phyloP scores from a whole-genome alignment of 2,329 filamentous ascomycete genomes.

The Raffaelea arxii region DNA sequence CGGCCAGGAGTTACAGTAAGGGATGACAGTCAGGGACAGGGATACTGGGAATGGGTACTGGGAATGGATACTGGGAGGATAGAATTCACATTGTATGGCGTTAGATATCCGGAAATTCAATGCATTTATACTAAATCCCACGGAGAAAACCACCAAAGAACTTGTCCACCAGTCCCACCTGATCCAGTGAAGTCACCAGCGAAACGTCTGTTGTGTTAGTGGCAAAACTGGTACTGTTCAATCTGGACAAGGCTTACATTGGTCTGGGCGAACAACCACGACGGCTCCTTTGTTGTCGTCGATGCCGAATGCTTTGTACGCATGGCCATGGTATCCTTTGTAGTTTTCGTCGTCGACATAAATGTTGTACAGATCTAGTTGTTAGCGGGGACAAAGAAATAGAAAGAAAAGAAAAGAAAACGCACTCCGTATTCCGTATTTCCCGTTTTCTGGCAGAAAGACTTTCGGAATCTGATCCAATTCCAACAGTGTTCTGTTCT shows the following conservation, averaged over 20 bases:
- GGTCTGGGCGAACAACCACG: conserved; percentile 49
- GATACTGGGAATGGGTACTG: too few species aligned
- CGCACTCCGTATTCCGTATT: conserved; percentile 21
- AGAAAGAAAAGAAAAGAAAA: not conserved
- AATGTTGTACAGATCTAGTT: conserved; percentile 32
- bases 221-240: not conserved
- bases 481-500: not conserved
- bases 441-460: not conserved
- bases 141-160: not conserved
- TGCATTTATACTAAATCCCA: too few species aligned
- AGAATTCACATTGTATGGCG: too few species aligned
- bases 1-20: too few species aligned
- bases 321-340: conserved; percentile 44
- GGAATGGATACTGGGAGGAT: too few species aligned
- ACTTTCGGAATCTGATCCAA: not conserved
- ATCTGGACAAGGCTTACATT: conserved; percentile 33
- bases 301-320: conserved; percentile 46
- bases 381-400: not conserved
- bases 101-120: too few species aligned
- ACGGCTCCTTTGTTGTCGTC: conserved; percentile 29
- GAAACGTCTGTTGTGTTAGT: not conserved
- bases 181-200: not conserved
- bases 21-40: too few species aligned
- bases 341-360: conserved; percentile 47
- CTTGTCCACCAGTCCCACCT: not conserved